phyloP scores from a whole-genome alignment of 2,329 filamentous ascomycete genomes.

The Dothistroma septosporum region DNA sequence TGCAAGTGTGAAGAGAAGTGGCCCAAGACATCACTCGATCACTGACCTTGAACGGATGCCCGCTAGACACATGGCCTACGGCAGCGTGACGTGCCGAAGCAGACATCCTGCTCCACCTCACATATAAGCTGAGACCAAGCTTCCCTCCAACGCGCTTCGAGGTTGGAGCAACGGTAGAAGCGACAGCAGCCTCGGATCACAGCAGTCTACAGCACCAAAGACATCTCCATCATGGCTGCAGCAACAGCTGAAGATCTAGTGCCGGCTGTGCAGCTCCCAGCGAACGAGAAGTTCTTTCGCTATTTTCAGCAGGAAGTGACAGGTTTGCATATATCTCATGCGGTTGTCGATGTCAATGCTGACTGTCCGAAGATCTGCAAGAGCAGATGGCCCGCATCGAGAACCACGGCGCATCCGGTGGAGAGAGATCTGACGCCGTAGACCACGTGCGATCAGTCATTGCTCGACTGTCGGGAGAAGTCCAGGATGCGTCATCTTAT shows the following conservation, averaged over 20 bases:
- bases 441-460: slow-evolving; percentile 78
- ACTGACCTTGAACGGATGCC: neutral
- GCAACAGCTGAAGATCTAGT: slow-evolving; percentile 6
- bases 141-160: neutral
- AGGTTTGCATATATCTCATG: slow-evolving; percentile 45
- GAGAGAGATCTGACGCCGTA: slow-evolving; percentile 74
- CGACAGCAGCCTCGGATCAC: neutral
- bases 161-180: neutral
- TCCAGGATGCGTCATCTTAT: slow-evolving; percentile 76
- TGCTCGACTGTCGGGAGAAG: slow-evolving; percentile 73
- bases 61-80: neutral
- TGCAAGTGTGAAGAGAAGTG: neutral
- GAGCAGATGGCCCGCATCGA: slow-evolving; percentile 68
- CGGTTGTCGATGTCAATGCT: slow-evolving; percentile 5
- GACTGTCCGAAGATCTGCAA: slow-evolving; percentile 60
- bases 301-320: slow-evolving; percentile 74
- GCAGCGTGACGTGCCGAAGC: neutral
- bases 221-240: slow-evolving; percentile 9
- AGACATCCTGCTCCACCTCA: neutral
- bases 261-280: slow-evolving; percentile 24
- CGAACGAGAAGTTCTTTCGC: slow-evolving; percentile 78
- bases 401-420: slow-evolving; percentile 58
- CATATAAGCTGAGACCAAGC: neutral
- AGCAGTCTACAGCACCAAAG: neutral
- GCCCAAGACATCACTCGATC: neutral